Percentiles rank a stretch among this genome's conserved stretches.
Evolutionary conservation across 306 rosid genomes (phyloP).

Genomic region (Castanea sativa): DNA sequence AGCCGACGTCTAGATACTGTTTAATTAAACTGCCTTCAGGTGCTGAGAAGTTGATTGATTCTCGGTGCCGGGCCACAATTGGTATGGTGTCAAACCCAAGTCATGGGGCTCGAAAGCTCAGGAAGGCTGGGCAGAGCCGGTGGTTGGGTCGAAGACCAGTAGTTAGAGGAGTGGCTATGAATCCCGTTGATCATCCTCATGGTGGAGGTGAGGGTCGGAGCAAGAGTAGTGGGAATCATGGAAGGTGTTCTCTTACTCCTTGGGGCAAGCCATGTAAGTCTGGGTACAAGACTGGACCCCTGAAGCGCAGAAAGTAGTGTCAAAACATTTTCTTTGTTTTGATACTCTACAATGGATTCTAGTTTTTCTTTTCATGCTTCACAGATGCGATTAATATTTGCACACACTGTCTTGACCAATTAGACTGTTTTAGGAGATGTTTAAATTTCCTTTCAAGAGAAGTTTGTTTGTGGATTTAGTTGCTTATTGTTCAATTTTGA

Average conservation of each 20-base stretch:
- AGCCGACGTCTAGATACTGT: slow-evolving; percentile 51
- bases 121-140: slow-evolving; percentile 80
- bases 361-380: background rate
- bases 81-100: slow-evolving; percentile 83
- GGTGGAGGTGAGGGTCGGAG: slow-evolving; percentile 93
- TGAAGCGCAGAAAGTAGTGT: slow-evolving; percentile 54
- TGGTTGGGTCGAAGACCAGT: slow-evolving; percentile 78
- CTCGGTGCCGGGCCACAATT: slow-evolving; percentile 69
- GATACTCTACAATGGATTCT: slow-evolving; percentile 7
- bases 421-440: background rate
- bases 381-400: background rate
- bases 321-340: slow-evolving; percentile 7
- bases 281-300: slow-evolving; percentile 78
- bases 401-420: background rate
- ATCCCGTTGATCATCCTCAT: slow-evolving; percentile 81
- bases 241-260: slow-evolving; percentile 61
- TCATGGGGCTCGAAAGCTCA: slow-evolving; percentile 61
- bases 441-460: background rate
- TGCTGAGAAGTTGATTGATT: slow-evolving; percentile 58
- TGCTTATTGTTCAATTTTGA: background rate
- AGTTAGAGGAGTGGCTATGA: slow-evolving; percentile 92
- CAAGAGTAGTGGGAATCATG: slow-evolving; percentile 63
- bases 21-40: slow-evolving; percentile 73
- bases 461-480: background rate
- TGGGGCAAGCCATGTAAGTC: slow-evolving; percentile 86